phyloP scores from a whole-genome alignment of 2,329 filamentous ascomycete genomes.

The Pseudopyricularia cyperi region DNA sequence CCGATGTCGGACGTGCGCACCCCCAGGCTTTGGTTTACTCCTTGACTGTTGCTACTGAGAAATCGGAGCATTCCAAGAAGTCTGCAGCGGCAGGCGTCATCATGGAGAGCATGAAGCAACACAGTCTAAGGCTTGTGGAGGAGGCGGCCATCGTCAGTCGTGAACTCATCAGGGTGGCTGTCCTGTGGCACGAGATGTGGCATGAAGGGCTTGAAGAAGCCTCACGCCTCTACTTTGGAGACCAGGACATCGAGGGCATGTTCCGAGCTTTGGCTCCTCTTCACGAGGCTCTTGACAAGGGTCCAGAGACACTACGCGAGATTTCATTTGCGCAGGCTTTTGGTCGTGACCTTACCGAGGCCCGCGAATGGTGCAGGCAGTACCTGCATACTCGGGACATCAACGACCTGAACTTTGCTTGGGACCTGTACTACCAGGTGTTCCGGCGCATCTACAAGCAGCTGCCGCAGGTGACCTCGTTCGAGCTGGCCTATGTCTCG shows the following conservation, averaged over 20 bases:
- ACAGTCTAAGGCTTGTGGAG: conserved; percentile 83
- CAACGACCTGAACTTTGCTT: conserved; percentile 92
- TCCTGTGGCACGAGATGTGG: conserved; percentile 98
- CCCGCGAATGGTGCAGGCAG: conserved; percentile 88
- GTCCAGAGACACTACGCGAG: conserved; percentile 85
- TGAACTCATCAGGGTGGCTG: conserved; percentile 91
- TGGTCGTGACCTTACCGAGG: conserved; percentile 86
- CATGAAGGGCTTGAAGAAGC: conserved; percentile 97
- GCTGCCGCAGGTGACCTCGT: conserved; percentile 77
- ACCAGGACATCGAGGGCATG: conserved; percentile 97
- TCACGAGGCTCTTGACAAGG: conserved; percentile 80
- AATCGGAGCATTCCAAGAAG: conserved; percentile 71
- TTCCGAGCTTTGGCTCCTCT: conserved; percentile 80
- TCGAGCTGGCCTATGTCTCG: conserved; percentile 94
- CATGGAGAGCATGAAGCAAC: conserved; percentile 96
- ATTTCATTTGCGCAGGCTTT: conserved; percentile 98
- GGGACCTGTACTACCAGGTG: conserved; percentile 98
- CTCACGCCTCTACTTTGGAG: conserved; percentile 90
- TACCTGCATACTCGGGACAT: conserved; percentile 83
- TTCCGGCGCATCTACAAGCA: conserved; percentile 93
- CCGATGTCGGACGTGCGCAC: conserved; percentile 85
- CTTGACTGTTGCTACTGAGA: conserved; percentile 84
- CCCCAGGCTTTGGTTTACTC: conserved; percentile 96
- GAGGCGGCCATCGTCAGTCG: conserved; percentile 93
- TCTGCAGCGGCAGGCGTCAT: conserved; percentile 83